phyloP scores from a whole-genome alignment of 352 stramenopile genomes.

The Globisporangium emineosum region DNA sequence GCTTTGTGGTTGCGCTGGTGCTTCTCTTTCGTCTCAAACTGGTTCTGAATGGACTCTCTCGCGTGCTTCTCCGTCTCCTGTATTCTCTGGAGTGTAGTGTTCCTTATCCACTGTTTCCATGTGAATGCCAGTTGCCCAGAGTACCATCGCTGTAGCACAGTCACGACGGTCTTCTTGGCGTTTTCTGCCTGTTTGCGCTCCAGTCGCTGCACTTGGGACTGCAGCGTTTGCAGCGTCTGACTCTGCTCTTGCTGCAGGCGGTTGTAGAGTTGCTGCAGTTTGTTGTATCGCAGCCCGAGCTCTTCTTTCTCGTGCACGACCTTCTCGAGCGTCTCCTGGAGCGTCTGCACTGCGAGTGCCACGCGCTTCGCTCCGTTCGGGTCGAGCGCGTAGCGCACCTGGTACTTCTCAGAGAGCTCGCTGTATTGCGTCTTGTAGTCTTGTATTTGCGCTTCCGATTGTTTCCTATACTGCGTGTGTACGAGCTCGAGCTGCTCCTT shows the following conservation, averaged over 20 bases:
- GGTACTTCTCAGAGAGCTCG: conserved; percentile 48
- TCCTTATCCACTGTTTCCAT: conserved; percentile 40
- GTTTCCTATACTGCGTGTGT: conserved; percentile 29
- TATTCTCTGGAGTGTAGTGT: conserved; percentile 10
- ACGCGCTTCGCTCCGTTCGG: conserved; percentile 48
- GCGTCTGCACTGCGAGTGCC: conserved; percentile 41
- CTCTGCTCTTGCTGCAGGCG: conserved; percentile 29
- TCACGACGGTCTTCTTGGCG: conserved; percentile 25
- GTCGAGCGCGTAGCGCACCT: conserved; percentile 50
- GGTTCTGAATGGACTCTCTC: conserved; percentile 3
- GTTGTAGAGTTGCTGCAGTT: conserved; percentile 35
- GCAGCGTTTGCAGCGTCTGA: conserved; percentile 20
- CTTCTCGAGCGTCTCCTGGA: conserved; percentile 59
- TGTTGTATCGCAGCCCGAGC: conserved; percentile 35
- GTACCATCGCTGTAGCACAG: conserved; percentile 32
- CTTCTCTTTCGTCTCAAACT: conserved; percentile 6
- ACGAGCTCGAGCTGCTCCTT: conserved; percentile 40
- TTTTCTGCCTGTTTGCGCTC: conserved; percentile 20
- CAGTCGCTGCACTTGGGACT: conserved; percentile 18
- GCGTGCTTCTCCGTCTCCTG: conserved; percentile 8
- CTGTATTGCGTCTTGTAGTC: conserved; percentile 31
- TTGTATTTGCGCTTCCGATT: conserved; percentile 29
- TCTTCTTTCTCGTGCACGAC: conserved; percentile 67
- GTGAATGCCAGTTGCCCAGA: conserved; percentile 23
- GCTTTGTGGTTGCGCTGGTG: conserved; percentile 1